Evolutionary conservation across 2,329 filamentous ascomycete genomes (phyloP), one percentile per base, ranked within the genome.

Genomic region (Aureobasidium pullulans): DNA sequence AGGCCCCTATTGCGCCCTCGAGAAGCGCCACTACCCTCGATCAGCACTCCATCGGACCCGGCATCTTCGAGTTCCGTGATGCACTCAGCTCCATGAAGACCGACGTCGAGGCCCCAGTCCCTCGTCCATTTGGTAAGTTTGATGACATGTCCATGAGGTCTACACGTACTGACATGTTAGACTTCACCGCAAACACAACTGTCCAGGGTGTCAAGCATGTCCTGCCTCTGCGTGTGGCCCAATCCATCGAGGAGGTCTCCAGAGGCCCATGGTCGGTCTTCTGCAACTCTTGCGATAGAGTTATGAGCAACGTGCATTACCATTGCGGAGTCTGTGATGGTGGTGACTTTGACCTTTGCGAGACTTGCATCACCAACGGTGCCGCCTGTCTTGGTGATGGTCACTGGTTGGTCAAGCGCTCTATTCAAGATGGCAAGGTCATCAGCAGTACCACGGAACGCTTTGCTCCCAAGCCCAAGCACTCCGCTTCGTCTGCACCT

Each of bases 381-480:
- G 80, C 88, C 60, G 83, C 88, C 42, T 99, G 95, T 77, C 82
- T 85, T 63, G 86, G 86, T 60, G 82, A 86, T 32, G 82, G 84
- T 63, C 94, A 99, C 76, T 96, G 91, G 92, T 80, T 99, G 74
- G 93, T 97, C 73, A 96, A 96, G 83, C 87, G 94, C 61, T 85
- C 84, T 63, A 84, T 96, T 63, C 81, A 86, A 68, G 82, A 91
- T 61, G 93, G 92, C 53, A 80, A 84, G 64, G 86, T 96, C 60
- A 82, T 90, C 65, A 90, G 85, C 74, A 96, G 92, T 79, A 90
- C 84, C 23, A 96, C 92, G 1, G 89, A 96, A 75, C 88, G 81
- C 28, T 80, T 96, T 61, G 79, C 83, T 39, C 85, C 88, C 59
- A 90, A 87, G 75, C 68, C 74, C 28, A 78, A 78, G 68, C 62